Conservation (phyloP, 208 protist species). For the Leptomonas seymouri region DNA sequence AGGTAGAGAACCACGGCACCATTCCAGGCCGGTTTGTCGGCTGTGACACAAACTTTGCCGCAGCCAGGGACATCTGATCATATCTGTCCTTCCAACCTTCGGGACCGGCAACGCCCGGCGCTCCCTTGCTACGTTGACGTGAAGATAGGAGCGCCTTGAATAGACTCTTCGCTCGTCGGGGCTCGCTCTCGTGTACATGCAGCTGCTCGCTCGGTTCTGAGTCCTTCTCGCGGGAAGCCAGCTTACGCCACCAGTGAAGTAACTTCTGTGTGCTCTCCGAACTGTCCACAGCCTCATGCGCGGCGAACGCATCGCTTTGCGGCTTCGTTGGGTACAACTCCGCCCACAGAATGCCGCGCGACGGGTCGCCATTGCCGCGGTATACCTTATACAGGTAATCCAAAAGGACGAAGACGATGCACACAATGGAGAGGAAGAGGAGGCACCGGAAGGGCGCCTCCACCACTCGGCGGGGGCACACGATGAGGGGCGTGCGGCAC, state of each 20-base stretch:
- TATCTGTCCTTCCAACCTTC: constrained; percentile 27
- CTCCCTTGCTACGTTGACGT: not conserved
- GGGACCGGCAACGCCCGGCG: not conserved
- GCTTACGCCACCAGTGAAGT: constrained; percentile 16
- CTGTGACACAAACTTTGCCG: constrained; percentile 27
- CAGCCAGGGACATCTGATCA: constrained; percentile 7
- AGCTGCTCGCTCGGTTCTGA: not conserved
- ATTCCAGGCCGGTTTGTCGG: constrained; percentile 72
- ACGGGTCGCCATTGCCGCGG: constrained; percentile 54
- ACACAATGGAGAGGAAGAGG: constrained; percentile 41
- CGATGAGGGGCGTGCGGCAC: not conserved
- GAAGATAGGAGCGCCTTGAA: constrained; percentile 13
- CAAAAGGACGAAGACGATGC: constrained; percentile 48
- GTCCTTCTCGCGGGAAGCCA: not conserved
- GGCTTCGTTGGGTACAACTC: constrained; percentile 53
- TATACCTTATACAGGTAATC: constrained; percentile 78
- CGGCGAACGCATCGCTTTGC: not conserved
- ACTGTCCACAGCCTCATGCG: not conserved
- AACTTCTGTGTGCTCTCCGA: not conserved
- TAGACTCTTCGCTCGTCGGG: constrained; percentile 16
- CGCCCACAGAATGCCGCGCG: constrained; percentile 77
- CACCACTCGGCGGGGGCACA: constrained; percentile 21
- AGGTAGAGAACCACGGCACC: constrained; percentile 87
- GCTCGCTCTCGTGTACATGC: constrained; percentile 19
- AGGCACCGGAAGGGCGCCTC: constrained; percentile 40